Conservation (phyloP, 2,329 filamentous ascomycete species). For the Aureobasidium sp. region DNA sequence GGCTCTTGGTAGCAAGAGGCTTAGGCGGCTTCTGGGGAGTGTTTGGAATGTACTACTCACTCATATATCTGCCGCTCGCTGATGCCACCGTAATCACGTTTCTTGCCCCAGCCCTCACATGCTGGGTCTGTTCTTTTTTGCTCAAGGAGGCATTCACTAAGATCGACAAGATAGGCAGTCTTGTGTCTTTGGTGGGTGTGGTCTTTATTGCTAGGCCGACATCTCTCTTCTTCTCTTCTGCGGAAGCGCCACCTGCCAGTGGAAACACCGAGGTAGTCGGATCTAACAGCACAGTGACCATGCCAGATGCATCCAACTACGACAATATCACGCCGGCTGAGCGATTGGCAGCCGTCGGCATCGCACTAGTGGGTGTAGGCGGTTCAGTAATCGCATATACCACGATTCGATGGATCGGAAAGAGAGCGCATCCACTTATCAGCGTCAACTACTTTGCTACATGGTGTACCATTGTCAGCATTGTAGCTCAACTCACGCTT, state of each 20-base stretch:
- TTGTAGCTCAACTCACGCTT: slow-evolving; percentile 48
- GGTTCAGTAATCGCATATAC: slow-evolving; percentile 69
- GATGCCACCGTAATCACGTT: slow-evolving; percentile 90
- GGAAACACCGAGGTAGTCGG: slow-evolving; percentile 24
- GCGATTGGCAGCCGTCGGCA: slow-evolving; percentile 59
- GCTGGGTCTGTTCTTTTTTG: slow-evolving; percentile 70
- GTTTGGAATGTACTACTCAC: slow-evolving; percentile 66
- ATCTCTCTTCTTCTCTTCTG: slow-evolving; percentile 41
- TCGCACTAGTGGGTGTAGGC: slow-evolving; percentile 68
- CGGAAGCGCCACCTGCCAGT: slow-evolving; percentile 25
- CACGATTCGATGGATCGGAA: slow-evolving; percentile 70
- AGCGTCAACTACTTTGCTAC: slow-evolving; percentile 76
- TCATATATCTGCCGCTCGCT: slow-evolving; percentile 72
- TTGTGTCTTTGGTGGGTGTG: slow-evolving; percentile 70
- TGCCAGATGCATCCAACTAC: slow-evolving; percentile 29
- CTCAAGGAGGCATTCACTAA: slow-evolving; percentile 70
- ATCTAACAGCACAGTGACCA: slow-evolving; percentile 24
- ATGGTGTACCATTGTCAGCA: slow-evolving; percentile 61
- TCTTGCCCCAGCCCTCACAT: slow-evolving; percentile 67
- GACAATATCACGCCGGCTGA: slow-evolving; percentile 50
- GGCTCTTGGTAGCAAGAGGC: slow-evolving; percentile 60
- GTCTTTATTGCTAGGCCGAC: slow-evolving; percentile 71
- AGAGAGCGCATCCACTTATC: slow-evolving; percentile 71
- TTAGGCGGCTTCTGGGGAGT: slow-evolving; percentile 67
- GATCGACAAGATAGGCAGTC: slow-evolving; percentile 65